Evolutionary conservation across 2,329 filamentous ascomycete species (phyloP).

Genomic region (Thelonectria blattea): DNA sequence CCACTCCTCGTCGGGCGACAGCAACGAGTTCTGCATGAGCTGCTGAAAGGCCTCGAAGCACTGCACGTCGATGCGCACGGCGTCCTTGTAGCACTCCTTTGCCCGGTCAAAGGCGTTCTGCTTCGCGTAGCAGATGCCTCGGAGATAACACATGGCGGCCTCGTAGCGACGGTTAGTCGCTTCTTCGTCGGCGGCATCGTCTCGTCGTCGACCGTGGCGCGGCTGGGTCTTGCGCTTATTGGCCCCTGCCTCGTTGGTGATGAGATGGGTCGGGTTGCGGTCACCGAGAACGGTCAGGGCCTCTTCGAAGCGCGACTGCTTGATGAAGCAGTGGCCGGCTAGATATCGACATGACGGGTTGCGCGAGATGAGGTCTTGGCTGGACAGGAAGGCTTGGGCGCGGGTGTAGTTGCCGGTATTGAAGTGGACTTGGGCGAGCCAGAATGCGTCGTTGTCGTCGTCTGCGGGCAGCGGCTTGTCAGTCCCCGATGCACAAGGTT

Average conservation of each 20-base stretch:
- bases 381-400: slow-evolving; percentile 83
- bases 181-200: slow-evolving; percentile 64
- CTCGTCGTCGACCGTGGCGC: slow-evolving; percentile 43
- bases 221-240: slow-evolving; percentile 48
- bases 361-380: slow-evolving; percentile 80
- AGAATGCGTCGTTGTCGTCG: slow-evolving; percentile 92
- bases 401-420: slow-evolving; percentile 93
- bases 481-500: slow-evolving; percentile 6
- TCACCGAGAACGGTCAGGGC: slow-evolving; percentile 87
- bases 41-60: slow-evolving; percentile 99
- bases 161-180: slow-evolving; percentile 82
- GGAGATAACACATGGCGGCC: slow-evolving; percentile 95
- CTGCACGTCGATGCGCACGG: slow-evolving; percentile 94
- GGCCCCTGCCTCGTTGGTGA: slow-evolving; percentile 57
- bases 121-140: slow-evolving; percentile 93
- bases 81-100: slow-evolving; percentile 98
- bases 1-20: slow-evolving; percentile 89
- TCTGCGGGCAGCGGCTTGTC: slow-evolving; percentile 56
- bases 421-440: slow-evolving; percentile 98
- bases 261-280: slow-evolving; percentile 89
- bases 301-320: slow-evolving; percentile 88
- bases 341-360: slow-evolving; percentile 92
- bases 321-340: slow-evolving; percentile 91
- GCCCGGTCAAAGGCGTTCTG: slow-evolving; percentile 97
- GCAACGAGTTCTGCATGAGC: slow-evolving; percentile 93